Percentiles rank a stretch among this genome's conserved stretches.
Conservation (phyloP, 192 early-diverging fungal species). For the Coemansia sp. region DNA sequence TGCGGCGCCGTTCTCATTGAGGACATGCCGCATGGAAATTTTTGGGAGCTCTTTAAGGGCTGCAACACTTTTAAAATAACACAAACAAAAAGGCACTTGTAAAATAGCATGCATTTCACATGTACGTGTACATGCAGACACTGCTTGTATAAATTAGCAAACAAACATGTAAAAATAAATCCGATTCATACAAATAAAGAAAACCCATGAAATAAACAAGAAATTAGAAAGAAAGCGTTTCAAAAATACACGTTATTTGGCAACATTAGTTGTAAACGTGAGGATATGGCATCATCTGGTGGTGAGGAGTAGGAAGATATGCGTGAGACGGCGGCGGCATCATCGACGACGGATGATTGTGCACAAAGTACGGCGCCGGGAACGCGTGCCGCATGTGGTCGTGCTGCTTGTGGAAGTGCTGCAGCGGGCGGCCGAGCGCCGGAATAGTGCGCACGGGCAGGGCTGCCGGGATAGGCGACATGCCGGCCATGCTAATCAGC, state of each 20-base stretch:
- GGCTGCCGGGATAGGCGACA: conserved; percentile 12
- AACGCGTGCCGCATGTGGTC: conserved; percentile 16
- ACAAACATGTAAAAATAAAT: conserved; percentile 1
- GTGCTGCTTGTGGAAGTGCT: conserved; percentile 11
- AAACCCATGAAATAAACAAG: not conserved
- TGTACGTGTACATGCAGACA: no score
- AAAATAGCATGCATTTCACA: not conserved
- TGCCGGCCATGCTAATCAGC: conserved; percentile 50
- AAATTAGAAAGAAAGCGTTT: not conserved
- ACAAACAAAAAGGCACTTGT: not conserved
- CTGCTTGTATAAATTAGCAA: not conserved
- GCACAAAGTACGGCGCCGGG: conserved; percentile 12
- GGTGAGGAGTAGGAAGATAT: conserved; percentile 7
- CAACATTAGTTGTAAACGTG: not conserved
- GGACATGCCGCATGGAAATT: conserved; percentile 39
- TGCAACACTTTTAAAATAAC: not conserved
- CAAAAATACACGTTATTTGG: not conserved
- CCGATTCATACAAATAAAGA: conserved; percentile 1
- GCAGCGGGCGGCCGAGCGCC: conserved; percentile 2
- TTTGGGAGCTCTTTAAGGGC: conserved; percentile 42
- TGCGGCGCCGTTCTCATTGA: conserved; percentile 15
- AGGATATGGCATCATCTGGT: conserved; percentile 10
- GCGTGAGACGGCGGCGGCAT: conserved; percentile 15
- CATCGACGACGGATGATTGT: conserved; percentile 3
- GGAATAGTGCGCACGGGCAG: not conserved